phyloP scores from a whole-genome alignment of 352 stramenopile species.

The Peronospora farinosa region DNA sequence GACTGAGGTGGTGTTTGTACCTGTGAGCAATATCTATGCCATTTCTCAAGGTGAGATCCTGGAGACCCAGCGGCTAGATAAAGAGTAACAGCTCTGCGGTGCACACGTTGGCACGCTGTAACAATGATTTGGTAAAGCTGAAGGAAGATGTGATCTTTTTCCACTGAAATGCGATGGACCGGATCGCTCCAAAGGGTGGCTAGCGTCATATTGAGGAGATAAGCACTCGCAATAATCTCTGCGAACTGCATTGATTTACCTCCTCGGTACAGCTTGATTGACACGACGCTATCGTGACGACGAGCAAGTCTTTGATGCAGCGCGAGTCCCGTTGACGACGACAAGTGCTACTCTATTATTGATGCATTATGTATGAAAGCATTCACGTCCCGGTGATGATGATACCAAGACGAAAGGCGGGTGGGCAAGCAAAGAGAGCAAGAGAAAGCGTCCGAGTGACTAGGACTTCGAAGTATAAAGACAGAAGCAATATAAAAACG shows the following conservation, averaged over 20 bases:
- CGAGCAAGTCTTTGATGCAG: not conserved
- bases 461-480: not conserved
- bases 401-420: not conserved
- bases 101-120: slow-evolving; percentile 62
- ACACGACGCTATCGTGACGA: not conserved
- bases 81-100: slow-evolving; percentile 68
- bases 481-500: slow-evolving; percentile 27
- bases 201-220: not conserved
- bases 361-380: not conserved
- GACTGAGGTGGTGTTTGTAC: slow-evolving; percentile 77
- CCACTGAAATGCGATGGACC: slow-evolving; percentile 77
- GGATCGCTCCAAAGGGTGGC: slow-evolving; percentile 27
- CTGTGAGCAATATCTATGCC: slow-evolving; percentile 61
- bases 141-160: slow-evolving; percentile 84
- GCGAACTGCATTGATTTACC: not conserved
- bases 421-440: not conserved
- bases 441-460: not conserved
- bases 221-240: not conserved
- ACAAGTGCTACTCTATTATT: not conserved
- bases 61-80: slow-evolving; percentile 65
- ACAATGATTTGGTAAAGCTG: slow-evolving; percentile 79
- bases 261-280: not conserved
- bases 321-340: not conserved
- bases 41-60: slow-evolving; percentile 67
- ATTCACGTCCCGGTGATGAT: not conserved